Percentiles rank a stretch among this genome's conserved stretches.
phyloP scores from a whole-genome alignment of 148 eudicot species.

The Fagopyrum tataricum region DNA sequence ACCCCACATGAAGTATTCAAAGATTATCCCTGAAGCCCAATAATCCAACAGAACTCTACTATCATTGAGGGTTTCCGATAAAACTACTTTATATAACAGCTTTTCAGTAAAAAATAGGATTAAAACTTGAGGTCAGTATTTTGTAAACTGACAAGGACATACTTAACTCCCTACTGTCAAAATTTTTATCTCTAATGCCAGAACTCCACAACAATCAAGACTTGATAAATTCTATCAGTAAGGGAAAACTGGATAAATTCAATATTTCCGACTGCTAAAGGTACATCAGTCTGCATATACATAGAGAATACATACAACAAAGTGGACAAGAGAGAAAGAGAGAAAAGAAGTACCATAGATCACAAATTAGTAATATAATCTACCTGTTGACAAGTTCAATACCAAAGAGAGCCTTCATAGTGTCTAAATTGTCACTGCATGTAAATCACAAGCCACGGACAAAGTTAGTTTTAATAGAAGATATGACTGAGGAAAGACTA shows the following conservation, averaged over 20 bases:
- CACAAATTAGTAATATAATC: not conserved
- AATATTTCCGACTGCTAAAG: not conserved
- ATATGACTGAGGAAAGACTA: not conserved
- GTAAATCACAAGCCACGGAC: conserved; percentile 10
- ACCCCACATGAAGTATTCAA: not conserved
- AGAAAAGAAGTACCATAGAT: not conserved
- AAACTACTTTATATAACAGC: not conserved
- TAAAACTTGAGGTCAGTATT: not conserved
- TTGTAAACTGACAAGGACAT: not conserved
- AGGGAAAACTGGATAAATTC: not conserved
- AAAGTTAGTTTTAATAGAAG: conserved; percentile 10
- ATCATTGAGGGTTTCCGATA: no score
- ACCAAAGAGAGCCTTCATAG: conserved; percentile 83
- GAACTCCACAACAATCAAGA: not conserved
- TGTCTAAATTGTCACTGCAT: conserved; percentile 60
- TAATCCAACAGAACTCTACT: no score
- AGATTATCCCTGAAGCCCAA: not conserved
- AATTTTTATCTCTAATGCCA: not conserved
- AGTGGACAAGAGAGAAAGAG: not conserved
- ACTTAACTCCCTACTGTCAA: not conserved
- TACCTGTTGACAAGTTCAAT: conserved; percentile 93
- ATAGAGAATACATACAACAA: not conserved
- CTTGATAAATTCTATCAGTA: not conserved
- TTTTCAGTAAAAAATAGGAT: not conserved
- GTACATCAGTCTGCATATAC: not conserved